Evolutionary conservation across 2,329 filamentous ascomycete species (phyloP).

Genomic region (Verticillium nonalfalfae): DNA sequence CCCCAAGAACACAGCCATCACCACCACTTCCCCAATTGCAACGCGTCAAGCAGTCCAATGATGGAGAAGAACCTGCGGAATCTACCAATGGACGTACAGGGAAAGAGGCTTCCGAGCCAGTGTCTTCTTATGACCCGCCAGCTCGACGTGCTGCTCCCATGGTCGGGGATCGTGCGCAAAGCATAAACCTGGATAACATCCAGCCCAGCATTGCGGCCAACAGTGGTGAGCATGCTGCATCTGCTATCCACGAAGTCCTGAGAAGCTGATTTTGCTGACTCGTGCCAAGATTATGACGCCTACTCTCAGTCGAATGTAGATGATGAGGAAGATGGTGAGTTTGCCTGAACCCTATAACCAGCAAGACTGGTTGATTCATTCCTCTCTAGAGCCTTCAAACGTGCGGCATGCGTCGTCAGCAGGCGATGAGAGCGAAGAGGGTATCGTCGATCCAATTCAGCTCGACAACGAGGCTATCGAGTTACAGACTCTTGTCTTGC

Average conservation of each 20-base stretch:
- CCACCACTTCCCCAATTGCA: background rate
- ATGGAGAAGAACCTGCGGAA: background rate
- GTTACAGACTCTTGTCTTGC: constrained; percentile 16
- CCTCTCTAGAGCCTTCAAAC: background rate
- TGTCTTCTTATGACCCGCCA: background rate
- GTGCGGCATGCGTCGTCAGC: background rate
- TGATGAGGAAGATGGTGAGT: background rate
- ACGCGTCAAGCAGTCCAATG: background rate
- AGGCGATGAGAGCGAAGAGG: constrained; percentile 2
- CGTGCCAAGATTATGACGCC: background rate
- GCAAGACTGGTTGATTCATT: background rate
- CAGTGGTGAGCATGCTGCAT: background rate
- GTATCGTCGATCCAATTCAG: background rate
- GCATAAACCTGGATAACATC: background rate
- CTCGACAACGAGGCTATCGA: background rate
- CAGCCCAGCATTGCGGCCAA: background rate
- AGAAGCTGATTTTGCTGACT: background rate
- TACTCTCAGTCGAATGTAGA: background rate
- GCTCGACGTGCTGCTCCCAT: background rate
- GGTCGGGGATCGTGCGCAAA: background rate
- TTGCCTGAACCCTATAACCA: background rate
- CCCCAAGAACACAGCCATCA: background rate
- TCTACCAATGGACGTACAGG: background rate
- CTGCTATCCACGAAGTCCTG: background rate
- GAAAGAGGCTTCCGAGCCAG: background rate